These are phyloP conservation scores for Astrothelium macrocarpum DNA, from an alignment of 495 filamentous ascomycete genomes.

Conservation along the genomic window DNA sequence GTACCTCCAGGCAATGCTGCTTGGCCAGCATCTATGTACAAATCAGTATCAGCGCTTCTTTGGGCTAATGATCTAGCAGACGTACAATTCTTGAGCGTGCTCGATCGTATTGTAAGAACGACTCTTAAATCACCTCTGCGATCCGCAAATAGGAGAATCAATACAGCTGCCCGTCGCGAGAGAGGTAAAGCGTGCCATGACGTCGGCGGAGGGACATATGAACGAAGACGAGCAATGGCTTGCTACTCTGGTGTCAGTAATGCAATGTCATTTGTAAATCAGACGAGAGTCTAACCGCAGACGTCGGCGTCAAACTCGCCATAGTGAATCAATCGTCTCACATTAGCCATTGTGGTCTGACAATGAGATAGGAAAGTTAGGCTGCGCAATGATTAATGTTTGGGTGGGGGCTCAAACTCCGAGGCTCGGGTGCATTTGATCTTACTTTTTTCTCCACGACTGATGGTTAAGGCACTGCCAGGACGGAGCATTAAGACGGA, in stretches of 20 bases:
- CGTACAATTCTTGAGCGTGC: slow-evolving; percentile 54
- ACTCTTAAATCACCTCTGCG: slow-evolving; percentile 63
- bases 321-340: not conserved
- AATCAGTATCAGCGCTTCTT: not conserved
- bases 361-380: not conserved
- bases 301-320: slow-evolving; percentile 5
- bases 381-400: not conserved
- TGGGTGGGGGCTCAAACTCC: not conserved
- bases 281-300: no score
- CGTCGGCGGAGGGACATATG: slow-evolving; percentile 54
- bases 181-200: slow-evolving; percentile 56
- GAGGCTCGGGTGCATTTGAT: no score
- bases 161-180: slow-evolving; percentile 66
- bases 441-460: no score
- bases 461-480: no score
- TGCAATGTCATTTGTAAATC: no score
- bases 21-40: slow-evolving; percentile 52
- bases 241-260: no score
- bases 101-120: slow-evolving; percentile 78
- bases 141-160: slow-evolving; percentile 80
- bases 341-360: not conserved
- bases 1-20: slow-evolving; percentile 80
- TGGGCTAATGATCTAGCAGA: not conserved
- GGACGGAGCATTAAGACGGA: no score
- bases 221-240: slow-evolving; percentile 66